Evolutionary conservation across 2,329 filamentous ascomycete species (phyloP).

Genomic region (Hymenotorrendiella dingleyae): DNA sequence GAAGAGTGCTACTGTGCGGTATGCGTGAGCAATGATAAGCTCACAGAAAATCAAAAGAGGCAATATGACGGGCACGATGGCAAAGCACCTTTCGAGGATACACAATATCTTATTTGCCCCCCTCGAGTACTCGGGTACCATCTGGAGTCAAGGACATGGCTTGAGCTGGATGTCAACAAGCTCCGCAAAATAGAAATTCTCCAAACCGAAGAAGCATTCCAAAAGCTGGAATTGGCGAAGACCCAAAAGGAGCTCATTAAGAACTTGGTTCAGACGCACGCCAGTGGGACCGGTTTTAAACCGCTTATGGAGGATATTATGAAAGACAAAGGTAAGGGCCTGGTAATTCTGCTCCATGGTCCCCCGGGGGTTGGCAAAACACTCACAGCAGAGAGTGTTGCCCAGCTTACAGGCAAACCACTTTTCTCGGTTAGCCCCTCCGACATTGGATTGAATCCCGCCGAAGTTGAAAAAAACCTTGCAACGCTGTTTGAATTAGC

Average conservation of each 20-base stretch:
- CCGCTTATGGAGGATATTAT: background rate
- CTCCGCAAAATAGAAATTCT: background rate
- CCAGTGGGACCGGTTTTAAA: background rate
- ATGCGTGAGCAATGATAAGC: background rate
- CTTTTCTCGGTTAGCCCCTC: background rate
- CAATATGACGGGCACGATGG: background rate
- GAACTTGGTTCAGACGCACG: background rate
- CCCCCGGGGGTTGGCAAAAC: background rate
- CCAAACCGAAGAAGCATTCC: background rate
- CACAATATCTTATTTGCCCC: background rate
- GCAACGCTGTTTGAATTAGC: background rate
- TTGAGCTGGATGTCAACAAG: background rate
- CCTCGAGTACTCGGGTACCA: background rate
- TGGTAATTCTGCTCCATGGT: background rate
- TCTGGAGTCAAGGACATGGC: background rate
- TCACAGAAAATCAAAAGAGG: background rate
- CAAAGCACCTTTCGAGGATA: background rate
- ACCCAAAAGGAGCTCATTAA: background rate
- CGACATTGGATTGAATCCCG: conserved; percentile 53
- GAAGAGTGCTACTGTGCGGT: background rate
- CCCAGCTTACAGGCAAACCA: background rate
- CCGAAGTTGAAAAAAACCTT: conserved; percentile 50
- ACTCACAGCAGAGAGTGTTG: conserved; percentile 30
- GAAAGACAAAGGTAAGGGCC: background rate
- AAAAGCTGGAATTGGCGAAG: background rate